A percentile compares a stretch with the other conserved stretches of the same genome.
Conservation (phyloP, 768 basidiomycete genomes). For the Xerocomus spinulosus region DNA sequence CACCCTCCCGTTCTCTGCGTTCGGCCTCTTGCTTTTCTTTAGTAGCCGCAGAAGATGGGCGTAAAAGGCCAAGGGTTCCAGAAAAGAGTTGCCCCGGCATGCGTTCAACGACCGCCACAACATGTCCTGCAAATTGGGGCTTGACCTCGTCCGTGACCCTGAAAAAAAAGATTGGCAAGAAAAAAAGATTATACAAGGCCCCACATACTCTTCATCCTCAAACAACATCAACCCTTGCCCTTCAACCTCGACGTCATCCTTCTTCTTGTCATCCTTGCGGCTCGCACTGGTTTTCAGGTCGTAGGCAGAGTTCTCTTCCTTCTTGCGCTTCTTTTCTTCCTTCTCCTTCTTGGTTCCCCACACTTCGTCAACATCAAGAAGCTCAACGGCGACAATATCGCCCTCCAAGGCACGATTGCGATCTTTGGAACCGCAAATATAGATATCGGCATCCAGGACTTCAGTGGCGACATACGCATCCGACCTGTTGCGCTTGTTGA, state of each 20-base stretch:
- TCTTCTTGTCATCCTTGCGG: constrained; percentile 98
- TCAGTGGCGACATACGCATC: constrained; percentile 99
- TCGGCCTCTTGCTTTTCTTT: constrained; percentile 99
- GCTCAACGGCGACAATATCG: constrained; percentile 96
- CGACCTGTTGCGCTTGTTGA: constrained; percentile 97
- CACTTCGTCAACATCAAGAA: constrained; percentile 96
- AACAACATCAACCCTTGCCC: constrained; percentile 96
- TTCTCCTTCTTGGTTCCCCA: constrained; percentile 99
- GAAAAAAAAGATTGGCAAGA: constrained; percentile 12
- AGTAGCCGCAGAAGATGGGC: constrained; percentile 94
- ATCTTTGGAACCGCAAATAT: constrained; percentile 98
- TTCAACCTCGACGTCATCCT: constrained; percentile 99
- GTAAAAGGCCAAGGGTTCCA: constrained; percentile 89
- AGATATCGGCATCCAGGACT: constrained; percentile 97
- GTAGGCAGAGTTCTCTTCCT: constrained; percentile 97
- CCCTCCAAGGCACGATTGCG: constrained; percentile 97
- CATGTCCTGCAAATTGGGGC: constrained; percentile 97
- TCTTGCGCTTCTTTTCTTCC: constrained; percentile 99
- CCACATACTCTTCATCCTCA: constrained; percentile 88
- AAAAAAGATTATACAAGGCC: constrained; percentile 1
- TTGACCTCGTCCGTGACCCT: constrained; percentile 97
- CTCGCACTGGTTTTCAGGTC: constrained; percentile 71
- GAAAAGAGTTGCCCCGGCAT: constrained; percentile 99
- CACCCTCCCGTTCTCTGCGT: constrained; percentile 93
- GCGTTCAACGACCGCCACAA: constrained; percentile 98